phyloP scores from a whole-genome alignment of 1,284 basidiomycete species.

The Tilletia walkeri region DNA sequence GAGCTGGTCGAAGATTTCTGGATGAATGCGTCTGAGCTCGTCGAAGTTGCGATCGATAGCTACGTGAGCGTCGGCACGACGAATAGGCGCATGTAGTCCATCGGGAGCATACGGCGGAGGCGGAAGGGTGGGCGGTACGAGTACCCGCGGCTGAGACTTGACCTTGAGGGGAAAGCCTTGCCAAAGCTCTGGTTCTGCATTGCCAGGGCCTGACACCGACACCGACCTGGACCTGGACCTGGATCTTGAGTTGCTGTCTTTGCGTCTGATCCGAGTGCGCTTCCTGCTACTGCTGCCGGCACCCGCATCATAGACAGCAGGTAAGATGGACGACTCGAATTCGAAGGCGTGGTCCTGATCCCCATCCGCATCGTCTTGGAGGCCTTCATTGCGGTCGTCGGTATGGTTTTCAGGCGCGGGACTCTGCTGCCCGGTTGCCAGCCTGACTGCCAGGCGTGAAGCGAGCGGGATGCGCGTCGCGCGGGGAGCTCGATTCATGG shows the following conservation, averaged over 20 bases:
- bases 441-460: background rate
- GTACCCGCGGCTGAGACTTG: background rate
- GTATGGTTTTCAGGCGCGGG: background rate
- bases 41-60: background rate
- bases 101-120: background rate
- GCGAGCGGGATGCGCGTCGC: background rate
- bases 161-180: background rate
- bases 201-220: no score
- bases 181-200: background rate
- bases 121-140: background rate
- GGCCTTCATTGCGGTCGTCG: background rate
- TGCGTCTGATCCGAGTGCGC: no score
- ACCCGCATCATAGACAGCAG: background rate
- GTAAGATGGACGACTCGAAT: background rate
- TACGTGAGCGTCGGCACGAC: background rate
- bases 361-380: background rate
- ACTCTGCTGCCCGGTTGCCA: background rate
- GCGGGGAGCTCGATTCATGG: background rate
- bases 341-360: background rate
- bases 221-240: no score
- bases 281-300: no score
- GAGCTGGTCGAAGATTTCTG: background rate
- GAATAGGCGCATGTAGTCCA: background rate
- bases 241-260: no score
- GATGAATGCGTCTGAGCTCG: conserved; percentile 4